These are phyloP conservation scores for Betula pendula DNA, from an alignment of 306 rosid genomes.

Conservation along the genomic window DNA sequence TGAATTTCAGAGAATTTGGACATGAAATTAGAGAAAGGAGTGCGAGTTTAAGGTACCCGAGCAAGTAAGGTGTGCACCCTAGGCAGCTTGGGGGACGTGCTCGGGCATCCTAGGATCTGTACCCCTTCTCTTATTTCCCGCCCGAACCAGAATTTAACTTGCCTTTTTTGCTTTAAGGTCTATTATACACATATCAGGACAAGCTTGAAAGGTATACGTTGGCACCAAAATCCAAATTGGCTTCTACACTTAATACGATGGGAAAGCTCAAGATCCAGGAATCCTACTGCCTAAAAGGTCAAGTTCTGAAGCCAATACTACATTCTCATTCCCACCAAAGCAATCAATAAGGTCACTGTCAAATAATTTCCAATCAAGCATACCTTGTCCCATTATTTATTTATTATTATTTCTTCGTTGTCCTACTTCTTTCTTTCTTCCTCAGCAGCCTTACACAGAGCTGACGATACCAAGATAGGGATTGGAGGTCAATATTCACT, in stretches of 20 bases:
- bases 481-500: neutral
- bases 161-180: neutral
- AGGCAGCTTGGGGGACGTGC: no score
- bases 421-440: neutral
- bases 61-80: no score
- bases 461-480: neutral
- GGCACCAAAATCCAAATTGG: neutral
- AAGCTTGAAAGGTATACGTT: neutral
- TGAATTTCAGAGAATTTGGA: no score
- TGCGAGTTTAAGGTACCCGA: no score
- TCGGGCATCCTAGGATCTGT: no score
- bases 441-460: neutral
- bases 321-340: neutral
- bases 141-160: no score
- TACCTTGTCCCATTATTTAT: neutral
- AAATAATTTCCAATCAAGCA: neutral
- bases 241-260: neutral
- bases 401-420: no score
- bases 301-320: neutral
- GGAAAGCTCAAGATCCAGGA: conserved; percentile 1
- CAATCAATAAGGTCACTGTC: neutral
- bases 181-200: neutral
- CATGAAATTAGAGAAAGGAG: no score
- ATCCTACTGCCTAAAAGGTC: neutral
- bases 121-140: no score